Percentiles rank a stretch among this genome's conserved stretches.
These are phyloP conservation scores for Tagetes patula DNA, from an alignment of 129 eudicot genomes.

Conservation along the genomic window DNA sequence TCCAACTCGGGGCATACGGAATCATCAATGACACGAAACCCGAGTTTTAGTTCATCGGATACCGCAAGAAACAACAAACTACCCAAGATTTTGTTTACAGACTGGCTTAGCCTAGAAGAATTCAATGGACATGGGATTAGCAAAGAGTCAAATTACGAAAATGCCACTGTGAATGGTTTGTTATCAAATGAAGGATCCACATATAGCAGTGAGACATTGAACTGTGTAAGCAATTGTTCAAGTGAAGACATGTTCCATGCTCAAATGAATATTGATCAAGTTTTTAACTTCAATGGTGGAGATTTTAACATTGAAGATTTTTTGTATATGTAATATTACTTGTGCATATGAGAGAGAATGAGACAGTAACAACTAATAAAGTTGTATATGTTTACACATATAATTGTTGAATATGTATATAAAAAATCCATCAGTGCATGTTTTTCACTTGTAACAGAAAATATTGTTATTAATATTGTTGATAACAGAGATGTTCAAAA, in stretches of 20 bases:
- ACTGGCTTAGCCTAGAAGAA: constrained; percentile 66
- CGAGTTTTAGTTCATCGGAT: constrained; percentile 36
- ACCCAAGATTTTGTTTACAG: constrained; percentile 73
- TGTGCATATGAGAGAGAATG: too few species aligned
- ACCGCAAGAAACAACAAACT: constrained; percentile 25
- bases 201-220: constrained; percentile 26
- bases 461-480: too few species aligned
- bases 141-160: constrained; percentile 26
- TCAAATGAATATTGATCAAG: constrained; percentile 37
- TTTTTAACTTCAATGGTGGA: constrained; percentile 42
- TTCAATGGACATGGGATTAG: constrained; percentile 34
- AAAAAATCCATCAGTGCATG: too few species aligned
- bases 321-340: constrained; percentile 25
- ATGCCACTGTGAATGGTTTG: constrained; percentile 28
- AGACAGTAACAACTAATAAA: too few species aligned
- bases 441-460: too few species aligned
- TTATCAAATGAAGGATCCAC: constrained; percentile 28
- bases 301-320: constrained; percentile 36
- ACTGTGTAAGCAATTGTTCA: constrained; percentile 20
- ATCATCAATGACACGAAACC: constrained; percentile 36
- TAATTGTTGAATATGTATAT: too few species aligned
- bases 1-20: constrained; percentile 7
- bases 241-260: constrained; percentile 34
- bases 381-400: too few species aligned
- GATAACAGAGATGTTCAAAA: too few species aligned